These are phyloP conservation scores for Ogataea nitratoaversa DNA, from an alignment of 805 yeast genomes.

Conservation along the genomic window DNA sequence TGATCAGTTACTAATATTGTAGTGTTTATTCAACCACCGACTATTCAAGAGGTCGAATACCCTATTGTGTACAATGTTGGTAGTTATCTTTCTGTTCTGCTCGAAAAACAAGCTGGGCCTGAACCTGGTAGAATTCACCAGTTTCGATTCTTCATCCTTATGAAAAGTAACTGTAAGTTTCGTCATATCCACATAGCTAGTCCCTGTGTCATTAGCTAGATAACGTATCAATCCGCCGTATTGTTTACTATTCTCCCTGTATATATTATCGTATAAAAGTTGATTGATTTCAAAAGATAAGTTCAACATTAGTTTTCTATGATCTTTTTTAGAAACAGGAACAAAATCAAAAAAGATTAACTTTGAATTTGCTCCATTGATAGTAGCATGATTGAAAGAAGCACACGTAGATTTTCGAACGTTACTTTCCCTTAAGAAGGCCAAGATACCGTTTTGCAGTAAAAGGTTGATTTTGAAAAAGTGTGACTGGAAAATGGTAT, in stretches of 20 bases:
- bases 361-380: conserved; percentile 27
- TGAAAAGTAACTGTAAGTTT: conserved; percentile 22
- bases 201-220: not conserved
- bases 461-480: conserved; percentile 24
- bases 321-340: conserved; percentile 20
- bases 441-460: conserved; percentile 27
- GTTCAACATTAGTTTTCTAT: conserved; percentile 19
- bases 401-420: conserved; percentile 21
- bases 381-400: conserved; percentile 15
- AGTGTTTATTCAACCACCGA: conserved; percentile 11
- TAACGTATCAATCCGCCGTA: conserved; percentile 1
- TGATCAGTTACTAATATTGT: conserved; percentile 7
- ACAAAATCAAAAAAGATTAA: conserved; percentile 29
- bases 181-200: conserved; percentile 23
- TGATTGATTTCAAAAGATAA: conserved; percentile 18
- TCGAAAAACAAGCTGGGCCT: not conserved
- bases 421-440: conserved; percentile 28
- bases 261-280: conserved; percentile 16
- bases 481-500: conserved; percentile 23
- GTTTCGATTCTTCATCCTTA: conserved; percentile 20
- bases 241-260: conserved; percentile 14
- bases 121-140: conserved; percentile 5
- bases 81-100: conserved; percentile 18
- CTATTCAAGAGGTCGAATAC: conserved; percentile 30
- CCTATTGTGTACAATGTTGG: conserved; percentile 26